Base-by-base conservation (phyloP, 768 basidiomycete genomes). In the Pleurotus salmoneostramineus region DNA sequence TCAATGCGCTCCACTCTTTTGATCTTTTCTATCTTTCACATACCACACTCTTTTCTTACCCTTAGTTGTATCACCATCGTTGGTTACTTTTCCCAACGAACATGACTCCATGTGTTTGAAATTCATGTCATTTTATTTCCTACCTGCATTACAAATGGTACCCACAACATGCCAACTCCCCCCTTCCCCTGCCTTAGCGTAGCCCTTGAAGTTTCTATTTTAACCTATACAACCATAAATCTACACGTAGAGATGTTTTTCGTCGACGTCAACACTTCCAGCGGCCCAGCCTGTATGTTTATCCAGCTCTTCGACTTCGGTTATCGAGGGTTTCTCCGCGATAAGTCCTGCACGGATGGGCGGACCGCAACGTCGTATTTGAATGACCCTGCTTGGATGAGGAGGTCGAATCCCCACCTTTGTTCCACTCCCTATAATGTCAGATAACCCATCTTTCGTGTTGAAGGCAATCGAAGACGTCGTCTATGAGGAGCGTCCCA, bases 371-470 rank as follows among this genome's bases (percentile, higher is more conserved):
- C 6, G n/a, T 11, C 21, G 15, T 52, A 52, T 55, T 55, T 55
- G 37, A 55, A 43, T 34, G 50, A 10, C 35, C 48, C 10, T 31
- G 27, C 52, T 37, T 15, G 35, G 7, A 12, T 36, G 10, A 27
- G 21, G 21, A 27, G 21, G 15, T 36, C 27, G 15, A 8, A 8
- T n/a, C 15, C 50, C 12, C 21, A 8, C 52, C 17, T 27, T 17
- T 31, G 43, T 36, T 7, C 52, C 6, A 15, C 6, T 46, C 17
- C 48, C 47, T n/a, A 50, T 48, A 73, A 88, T 89, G 84, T 77
- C 84, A 21, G 81, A 88, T 71, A 93, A 93, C 68, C 84, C 77
- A 48, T 91, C 90, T 3, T 92, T 94, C 68, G 86, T 95, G 55
- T 78, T 95, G 54, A 80, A 82, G 40, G 82, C 77, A 56, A 75